Conservation (phyloP, 1,139 yeast genomes). For the Taiozyma onychis region DNA sequence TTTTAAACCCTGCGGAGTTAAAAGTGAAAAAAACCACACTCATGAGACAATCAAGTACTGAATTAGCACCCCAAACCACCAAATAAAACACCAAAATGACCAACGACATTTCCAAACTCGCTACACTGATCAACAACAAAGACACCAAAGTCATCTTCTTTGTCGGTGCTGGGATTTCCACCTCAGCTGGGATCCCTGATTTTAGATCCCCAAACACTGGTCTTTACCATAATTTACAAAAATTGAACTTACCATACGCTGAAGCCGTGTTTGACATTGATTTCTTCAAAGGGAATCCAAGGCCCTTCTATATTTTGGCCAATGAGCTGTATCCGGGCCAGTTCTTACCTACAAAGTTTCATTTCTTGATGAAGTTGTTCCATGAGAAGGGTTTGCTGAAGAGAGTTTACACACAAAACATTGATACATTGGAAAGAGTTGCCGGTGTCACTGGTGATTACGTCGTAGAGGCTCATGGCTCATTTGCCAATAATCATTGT, state of each 20-base stretch:
- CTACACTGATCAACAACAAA: slow-evolving; percentile 16
- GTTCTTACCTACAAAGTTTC: slow-evolving; percentile 78
- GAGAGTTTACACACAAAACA: slow-evolving; percentile 85
- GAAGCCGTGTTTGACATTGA: slow-evolving; percentile 94
- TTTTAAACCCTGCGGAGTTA: no score
- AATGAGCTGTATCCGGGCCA: slow-evolving; percentile 85
- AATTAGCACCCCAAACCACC: no score
- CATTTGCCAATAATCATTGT: slow-evolving; percentile 82
- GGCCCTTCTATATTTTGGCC: slow-evolving; percentile 81
- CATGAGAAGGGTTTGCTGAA: slow-evolving; percentile 57
- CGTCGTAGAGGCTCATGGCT: slow-evolving; percentile 91
- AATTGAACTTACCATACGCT: slow-evolving; percentile 77
- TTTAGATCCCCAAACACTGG: slow-evolving; percentile 93
- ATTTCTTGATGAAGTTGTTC: slow-evolving; percentile 58
- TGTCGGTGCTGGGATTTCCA: slow-evolving; percentile 92
- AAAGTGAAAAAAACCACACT: no score
- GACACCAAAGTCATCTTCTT: slow-evolving; percentile 30
- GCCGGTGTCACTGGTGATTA: slow-evolving; percentile 66
- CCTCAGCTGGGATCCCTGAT: slow-evolving; percentile 92
- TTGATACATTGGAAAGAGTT: slow-evolving; percentile 82
- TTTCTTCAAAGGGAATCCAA: slow-evolving; percentile 67
- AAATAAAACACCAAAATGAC: neutral
- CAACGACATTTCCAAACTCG: neutral
- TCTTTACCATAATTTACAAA: slow-evolving; percentile 71
- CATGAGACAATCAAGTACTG: no score